Evolutionary conservation across 345 rosid species (phyloP), one percentile per base, ranked within the genome.

Genomic region (Salix purpurea): DNA sequence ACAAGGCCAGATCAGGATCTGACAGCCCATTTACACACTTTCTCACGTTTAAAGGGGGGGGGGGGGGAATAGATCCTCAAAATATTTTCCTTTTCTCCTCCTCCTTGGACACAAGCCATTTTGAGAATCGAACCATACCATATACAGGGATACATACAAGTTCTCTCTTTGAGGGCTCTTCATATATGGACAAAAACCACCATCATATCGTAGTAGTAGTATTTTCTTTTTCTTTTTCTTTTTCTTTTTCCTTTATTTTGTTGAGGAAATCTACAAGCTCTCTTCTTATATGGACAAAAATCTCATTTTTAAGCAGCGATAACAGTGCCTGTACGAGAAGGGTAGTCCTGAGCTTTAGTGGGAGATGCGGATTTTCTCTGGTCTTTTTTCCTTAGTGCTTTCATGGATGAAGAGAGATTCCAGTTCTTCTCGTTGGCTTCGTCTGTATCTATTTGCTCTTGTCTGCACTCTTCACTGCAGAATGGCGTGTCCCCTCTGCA

Each of bases 401-500:
- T 89, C 83, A 90, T 84, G 21, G 98, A 92, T 30, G 94, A 89
- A 56, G 93, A 89, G 7, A 90, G 72, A 76, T 75, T 88, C 78
- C 79, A 19, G 72, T 86, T 92, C 87, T 85, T 90, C 81, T 89
- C 93, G 28, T 78, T 82, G 2, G 87, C 84, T 76, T 88, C 92
- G 71, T 94, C 94, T n/a, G 80, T 82, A 7, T 94, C 93, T 71
- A 94, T 92, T 71, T 90, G 91, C 61, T 92, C 91, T 77, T 85
- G 89, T 70, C 98, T 90, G 82, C 98, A 92, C 84, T 90, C 97
- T 67, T 90, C 96, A 74, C 93, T 91, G 75, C 98, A 92, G 74
- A 92, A 94, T 16, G 97, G 92, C 21, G 87, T 86, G 74, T 94
- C 98, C 72, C 98, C 97, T 91, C 97, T 90, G 91, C 84, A 76